Evolutionary conservation across 1,284 basidiomycete species (phyloP), one percentile per base, ranked within the genome.

Genomic region (Tylopilus orsonianus): DNA sequence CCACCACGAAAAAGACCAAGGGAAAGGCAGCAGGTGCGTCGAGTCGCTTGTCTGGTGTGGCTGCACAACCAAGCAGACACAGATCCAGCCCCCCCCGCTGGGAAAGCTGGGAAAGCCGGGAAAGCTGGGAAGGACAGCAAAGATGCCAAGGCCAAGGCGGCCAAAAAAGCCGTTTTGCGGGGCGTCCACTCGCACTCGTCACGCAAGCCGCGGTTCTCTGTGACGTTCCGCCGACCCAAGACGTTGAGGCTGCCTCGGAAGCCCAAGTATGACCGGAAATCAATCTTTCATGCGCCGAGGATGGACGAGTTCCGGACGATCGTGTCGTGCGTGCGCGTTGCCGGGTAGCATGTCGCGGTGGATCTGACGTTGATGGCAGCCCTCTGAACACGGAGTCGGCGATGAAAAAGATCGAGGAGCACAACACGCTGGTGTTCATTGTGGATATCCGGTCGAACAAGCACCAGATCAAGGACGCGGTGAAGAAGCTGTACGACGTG

Each of bases 341-440:
- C 14, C 29, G 29, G 7, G 13, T n/a, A n/a, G n/a, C n/a, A n/a
- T n/a, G n/a, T n/a, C 29, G 29, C 13, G 26, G 7, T 27, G 26
- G 29, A 13, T 30, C 8, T 13, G 29, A 13, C 4, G 7, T 30
- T 8, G 34, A 7, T 40, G 19, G 44, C 44, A 87, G 84, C 48
- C 87, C 88, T 19, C 66, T 90, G 67, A 90, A 87, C 79, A 90
- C 88, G 4, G 88, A 93, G 69, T 85, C 83, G 12, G 90, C 90
- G 52, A 93, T 92, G 90, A 93, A 93, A 82, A 97, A 99, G 86
- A 98, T 99, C 59, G 96, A 99, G 81, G 96, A 98, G 75, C 87
- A 97, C 81, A 99, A 99, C 80, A 98, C 96, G 37, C 84, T 99
- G 52, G 95, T 98, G 55, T 98, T 98, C 80, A 90, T 98, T 59